Base-by-base conservation (phyloP, 2,329 filamentous ascomycete species). In the Fusarium multiceps region DNA sequence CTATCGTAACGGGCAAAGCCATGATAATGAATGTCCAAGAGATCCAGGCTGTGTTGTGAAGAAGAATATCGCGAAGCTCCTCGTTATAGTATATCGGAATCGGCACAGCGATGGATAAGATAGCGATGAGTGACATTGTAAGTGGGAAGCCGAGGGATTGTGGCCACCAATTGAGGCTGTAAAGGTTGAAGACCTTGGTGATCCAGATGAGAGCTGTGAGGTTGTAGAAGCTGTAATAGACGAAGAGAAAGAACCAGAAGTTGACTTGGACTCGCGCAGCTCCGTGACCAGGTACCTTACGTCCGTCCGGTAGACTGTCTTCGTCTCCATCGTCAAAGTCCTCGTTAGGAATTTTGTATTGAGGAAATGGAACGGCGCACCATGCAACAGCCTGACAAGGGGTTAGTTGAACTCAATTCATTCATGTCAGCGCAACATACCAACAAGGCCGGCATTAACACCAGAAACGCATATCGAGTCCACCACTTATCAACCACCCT, bases 111-210 rank as follows among this genome's bases (percentile, higher is more conserved):
- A 90, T 81, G 13, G 88, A 90, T n/a, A 90, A 71, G 16, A 87
- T 79, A 47, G 87, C 88, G 65, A 91, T 89, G 42, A 88, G 78
- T 7, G 86, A 85, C 53, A 91, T 83, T 18, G 89, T 91, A n/a
- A 88, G 71, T 1, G 88, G 88, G 66, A 91, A 91, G 2, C 89
- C 89, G 9, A 91, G 80, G 9, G 85, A 85, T 59, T 87, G 82
- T 10, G 89, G 89, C 89, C 89, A 92, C 89, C 89, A 92, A 79
- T 92, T 92, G 59, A 92, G 81, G 66, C 86, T 88, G 81, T 92
- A 92, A 23, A 92, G 83, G 73, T 92, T 92, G 77, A 92, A 92
- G 7, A 91, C 85, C 74, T 91, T 91, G 49, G 89, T 92, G 75
- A 92, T 90, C 88, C 89, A 92, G 65, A 90, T 86, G 71, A 92